These are phyloP conservation scores for Epipyxis sp. DNA, from an alignment of 108 stramenopile species.

Conservation along the genomic window DNA sequence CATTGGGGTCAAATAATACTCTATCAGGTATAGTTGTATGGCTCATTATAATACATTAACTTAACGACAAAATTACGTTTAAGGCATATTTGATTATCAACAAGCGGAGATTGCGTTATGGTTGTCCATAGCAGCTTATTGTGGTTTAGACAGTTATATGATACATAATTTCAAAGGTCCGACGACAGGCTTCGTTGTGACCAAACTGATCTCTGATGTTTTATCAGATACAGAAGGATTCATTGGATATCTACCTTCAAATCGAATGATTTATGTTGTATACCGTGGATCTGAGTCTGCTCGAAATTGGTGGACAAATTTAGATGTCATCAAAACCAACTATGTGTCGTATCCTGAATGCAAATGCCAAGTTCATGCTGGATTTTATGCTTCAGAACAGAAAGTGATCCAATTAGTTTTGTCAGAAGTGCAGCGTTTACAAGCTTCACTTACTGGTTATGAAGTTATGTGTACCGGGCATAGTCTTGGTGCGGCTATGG, in stretches of 20 bases:
- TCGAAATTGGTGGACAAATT: slow-evolving; percentile 22
- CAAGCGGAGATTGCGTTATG: background rate
- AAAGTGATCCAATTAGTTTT: background rate
- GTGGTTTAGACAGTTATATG: background rate
- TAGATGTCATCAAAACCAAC: slow-evolving; percentile 14
- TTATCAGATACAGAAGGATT: background rate
- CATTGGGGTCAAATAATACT: too few relatives aligned
- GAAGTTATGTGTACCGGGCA: slow-evolving; percentile 31
- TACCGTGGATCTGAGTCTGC: background rate
- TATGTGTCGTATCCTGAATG: background rate
- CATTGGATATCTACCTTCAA: background rate
- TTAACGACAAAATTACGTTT: too few relatives aligned
- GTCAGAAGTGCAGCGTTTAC: background rate
- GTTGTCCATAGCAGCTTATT: slow-evolving; percentile 1
- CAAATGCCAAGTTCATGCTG: slow-evolving; percentile 14
- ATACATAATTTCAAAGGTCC: background rate
- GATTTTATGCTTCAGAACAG: slow-evolving; percentile 32
- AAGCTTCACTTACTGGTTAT: background rate
- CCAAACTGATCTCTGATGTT: background rate
- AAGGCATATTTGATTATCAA: too few relatives aligned
- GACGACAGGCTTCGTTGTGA: background rate
- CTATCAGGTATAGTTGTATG: too few relatives aligned
- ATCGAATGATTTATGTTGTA: slow-evolving; percentile 7
- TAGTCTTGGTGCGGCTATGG: slow-evolving; percentile 32
- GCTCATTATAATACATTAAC: too few relatives aligned